Conservation (phyloP, 768 basidiomycete species). For the Myochromella boudieri region DNA sequence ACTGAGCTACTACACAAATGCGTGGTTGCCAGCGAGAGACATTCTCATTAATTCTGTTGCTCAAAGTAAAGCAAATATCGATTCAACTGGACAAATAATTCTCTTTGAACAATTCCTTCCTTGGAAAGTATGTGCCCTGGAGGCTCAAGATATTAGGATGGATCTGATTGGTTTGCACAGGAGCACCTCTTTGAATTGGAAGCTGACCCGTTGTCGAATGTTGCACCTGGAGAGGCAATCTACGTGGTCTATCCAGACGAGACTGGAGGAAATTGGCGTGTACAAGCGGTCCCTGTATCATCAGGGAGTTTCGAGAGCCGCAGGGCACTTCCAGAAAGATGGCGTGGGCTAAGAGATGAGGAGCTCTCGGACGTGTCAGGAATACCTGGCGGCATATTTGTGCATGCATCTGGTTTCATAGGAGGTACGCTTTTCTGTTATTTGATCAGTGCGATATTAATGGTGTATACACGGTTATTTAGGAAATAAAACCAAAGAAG, state of each 20-base stretch:
- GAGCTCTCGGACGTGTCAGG: conserved; percentile 70
- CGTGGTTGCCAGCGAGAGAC: conserved; percentile 92
- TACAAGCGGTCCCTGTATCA: conserved; percentile 86
- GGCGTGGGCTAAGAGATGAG: conserved; percentile 91
- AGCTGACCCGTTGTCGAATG: conserved; percentile 44
- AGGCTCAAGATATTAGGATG: not conserved
- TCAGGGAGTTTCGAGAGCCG: conserved; percentile 88
- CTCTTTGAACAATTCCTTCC: conserved; percentile 79
- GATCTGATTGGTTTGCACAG: conserved; percentile 14
- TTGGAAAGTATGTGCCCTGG: conserved; percentile 70
- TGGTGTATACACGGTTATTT: not conserved
- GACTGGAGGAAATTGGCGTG: conserved; percentile 71
- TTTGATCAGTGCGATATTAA: conserved; percentile 2
- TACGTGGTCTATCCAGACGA: conserved; percentile 94
- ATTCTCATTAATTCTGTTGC: conserved; percentile 63
- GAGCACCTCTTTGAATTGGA: conserved; percentile 94
- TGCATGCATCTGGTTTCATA: conserved; percentile 96
- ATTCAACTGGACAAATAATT: conserved; percentile 76
- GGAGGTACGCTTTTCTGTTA: conserved; percentile 58
- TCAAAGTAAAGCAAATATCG: conserved; percentile 52
- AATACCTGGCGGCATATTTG: conserved; percentile 83
- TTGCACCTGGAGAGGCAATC: conserved; percentile 53
- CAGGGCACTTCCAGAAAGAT: conserved; percentile 88
- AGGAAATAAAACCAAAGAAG: conserved; percentile 91
- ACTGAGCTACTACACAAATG: conserved; percentile 79